Evolutionary conservation across 169 alveolate genomes (phyloP).

Genomic region (Plasmodium cynomolgi): DNA sequence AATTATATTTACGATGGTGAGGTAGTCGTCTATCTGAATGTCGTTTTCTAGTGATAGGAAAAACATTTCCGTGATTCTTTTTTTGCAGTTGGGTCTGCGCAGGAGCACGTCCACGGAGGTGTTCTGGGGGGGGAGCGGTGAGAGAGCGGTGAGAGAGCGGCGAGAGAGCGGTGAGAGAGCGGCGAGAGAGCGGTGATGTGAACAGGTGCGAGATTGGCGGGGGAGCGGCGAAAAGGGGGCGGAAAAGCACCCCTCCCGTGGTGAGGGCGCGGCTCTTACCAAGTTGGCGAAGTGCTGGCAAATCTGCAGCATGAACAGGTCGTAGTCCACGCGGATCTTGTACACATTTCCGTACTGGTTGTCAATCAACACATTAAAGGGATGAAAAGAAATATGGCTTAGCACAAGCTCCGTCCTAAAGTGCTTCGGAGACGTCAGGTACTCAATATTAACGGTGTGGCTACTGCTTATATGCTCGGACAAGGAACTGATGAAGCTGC

Average conservation of each 20-base stretch:
- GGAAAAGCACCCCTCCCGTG: neutral
- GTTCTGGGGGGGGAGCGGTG: neutral
- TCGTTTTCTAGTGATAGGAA: conserved; percentile 41
- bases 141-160: neutral
- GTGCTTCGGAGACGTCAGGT: conserved; percentile 36
- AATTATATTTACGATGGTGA: conserved; percentile 38
- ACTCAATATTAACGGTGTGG: conserved; percentile 41
- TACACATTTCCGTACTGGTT: conserved; percentile 53
- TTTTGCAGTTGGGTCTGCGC: conserved; percentile 67
- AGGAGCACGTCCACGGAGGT: conserved; percentile 63
- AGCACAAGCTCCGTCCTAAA: conserved; percentile 24
- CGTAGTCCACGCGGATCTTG: conserved; percentile 33
- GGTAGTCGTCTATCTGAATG: conserved; percentile 51
- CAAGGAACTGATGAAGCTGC: neutral
- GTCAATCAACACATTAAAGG: conserved; percentile 25
- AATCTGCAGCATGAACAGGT: conserved; percentile 48
- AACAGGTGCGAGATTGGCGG: neutral
- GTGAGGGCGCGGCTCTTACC: neutral
- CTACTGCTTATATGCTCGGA: neutral
- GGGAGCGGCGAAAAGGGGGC: neutral
- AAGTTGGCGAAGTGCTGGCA: conserved; percentile 67
- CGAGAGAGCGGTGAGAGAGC: neutral
- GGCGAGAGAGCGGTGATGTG: neutral
- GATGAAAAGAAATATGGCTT: conserved; percentile 23
- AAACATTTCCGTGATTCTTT: conserved; percentile 54